Evolutionary conservation across 345 rosid species (phyloP), one percentile per base, ranked within the genome.

Genomic region (Pseudoturritis turrita): DNA sequence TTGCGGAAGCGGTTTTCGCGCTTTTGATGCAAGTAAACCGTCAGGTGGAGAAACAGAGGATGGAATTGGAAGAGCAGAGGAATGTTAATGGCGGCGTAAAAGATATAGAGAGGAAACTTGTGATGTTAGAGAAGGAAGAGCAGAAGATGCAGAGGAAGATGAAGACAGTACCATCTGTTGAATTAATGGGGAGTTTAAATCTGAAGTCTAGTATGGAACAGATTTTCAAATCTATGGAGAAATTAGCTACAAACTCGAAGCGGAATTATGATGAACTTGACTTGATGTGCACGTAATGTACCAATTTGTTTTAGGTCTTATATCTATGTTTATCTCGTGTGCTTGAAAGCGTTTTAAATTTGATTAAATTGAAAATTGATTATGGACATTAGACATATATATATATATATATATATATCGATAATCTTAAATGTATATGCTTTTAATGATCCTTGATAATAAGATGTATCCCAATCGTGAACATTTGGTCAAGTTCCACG

Each of bases 1-100:
- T 81, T 56, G 68, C 61, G 5, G 75, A 81, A 5, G 76, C 84
- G 7, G 71, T 82, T 45, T 47, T 76, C 28, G 33, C 51, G n/a
- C 39, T 86, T 12, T 44, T 72, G 61, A 37, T 23, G 47, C 55
- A 11, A 6, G 6, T 86, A 28, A 79, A 60, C 65, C 70, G 49
- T 49, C 68, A 72, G 25, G 36, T 78, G 40, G 82, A 79, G 64
- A 80, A 71, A 28, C 78, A 78, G 37, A 68, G 36, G 19, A 35
- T 46, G n/a, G 77, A 52, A n/a, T 1, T 72, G 70, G 73, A 18
- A 25, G 66, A 72, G 51, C 45, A 59, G 64, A 72, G 58, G 77
- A 70, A 56, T 14, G 60, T 55, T 54, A 41, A 51, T 52, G 53
- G 59, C 2, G 55, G 41, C 2, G 51, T 31, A 6, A 71, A 65